Base-by-base conservation (phyloP, 1,284 basidiomycete genomes). In the Ganoderma sinense region DNA sequence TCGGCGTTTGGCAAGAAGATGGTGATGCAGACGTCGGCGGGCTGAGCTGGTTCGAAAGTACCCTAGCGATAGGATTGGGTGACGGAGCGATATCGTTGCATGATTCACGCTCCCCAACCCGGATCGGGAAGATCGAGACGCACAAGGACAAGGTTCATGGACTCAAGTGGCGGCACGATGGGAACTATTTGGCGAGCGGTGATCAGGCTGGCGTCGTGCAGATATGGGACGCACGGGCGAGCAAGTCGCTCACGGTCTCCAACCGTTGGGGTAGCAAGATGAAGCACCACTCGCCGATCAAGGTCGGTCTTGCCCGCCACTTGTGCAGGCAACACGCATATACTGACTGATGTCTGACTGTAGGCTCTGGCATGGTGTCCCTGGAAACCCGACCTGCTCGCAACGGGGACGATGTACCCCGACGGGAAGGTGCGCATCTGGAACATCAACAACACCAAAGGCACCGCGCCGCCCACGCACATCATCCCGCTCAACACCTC, bases 341-440 rank as follows among this genome's bases (percentile, higher is more conserved):
- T 63, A 39, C 62, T 65, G 23, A 65, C 48, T 13, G 20, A n/a
- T 23, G 20, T 14, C n/a, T 45, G 29, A 41, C 11, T 29, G n/a
- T 62, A 89, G 87, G 91, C 91, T 0, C 80, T 94, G 13, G 88
- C 90, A 0, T 94, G 92, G 92, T 92, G 89, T 75, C 91, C 92
- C 0, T 92, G 91, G 90, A 90, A 92, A 78, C 83, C 87, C 2
- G 88, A 87, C 68, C 80, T 93, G 2, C 84, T 94, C 40, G 92
- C 91, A 0, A 88, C 90, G 0, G 92, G 91, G 10, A 90, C 91
- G 8, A 90, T 89, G 3, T 88, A 87, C 33, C 85, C 86, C 20
- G 91, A 93, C 75, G 87, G 89, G 64, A 87, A 85, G 69, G 89
- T 92, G 73, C 88, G 91, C 75, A 85, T 91, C 71, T 91, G 89